Evolutionary conservation across 345 rosid genomes (phyloP), one percentile per base, ranked within the genome.

Genomic region (Arabidopsis thaliana): DNA sequence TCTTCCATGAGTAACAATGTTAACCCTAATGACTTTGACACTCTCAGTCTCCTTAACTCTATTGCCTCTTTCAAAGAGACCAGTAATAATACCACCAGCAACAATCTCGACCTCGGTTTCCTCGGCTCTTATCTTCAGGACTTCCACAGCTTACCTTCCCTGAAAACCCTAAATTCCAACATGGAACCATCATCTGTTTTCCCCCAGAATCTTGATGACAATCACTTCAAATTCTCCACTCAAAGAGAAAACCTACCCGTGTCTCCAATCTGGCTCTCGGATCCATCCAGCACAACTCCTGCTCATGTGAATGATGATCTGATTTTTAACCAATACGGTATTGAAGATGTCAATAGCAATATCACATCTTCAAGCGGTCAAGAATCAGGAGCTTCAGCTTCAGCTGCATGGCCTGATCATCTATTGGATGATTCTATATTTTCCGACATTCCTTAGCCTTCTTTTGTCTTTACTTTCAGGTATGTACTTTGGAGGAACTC

Each of bases 351-450:
- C 60, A 74, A 67, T 20, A 73, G 78, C 65, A 73, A 67, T 52
- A 51, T 44, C 20, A 78, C 69, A 7, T 36, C 65, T 34, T 78
- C 81, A 37, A 78, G 74, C 65, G 23, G 53, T 45, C 78, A 73
- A 72, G 82, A 73, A 32, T 72, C 78, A 16, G 81, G 44, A 65
- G 77, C 60, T 70, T 60, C 77, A 25, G 81, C 62, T 49, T 65
- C 81, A 59, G 72, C 73, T 38, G 68, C 73, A 46, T 78, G 82
- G 82, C 78, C 82, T 73, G 78, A 78, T 52, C 78, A 66, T 68
- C 71, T 72, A 37, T 55, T 78, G 59, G 78, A 78, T 62, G 78
- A 78, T 11, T 66, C 78, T 32, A 42, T 78, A 61, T 72, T 73
- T 59, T 67, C 59, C 13, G 71, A 78, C 45, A 67, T 78, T 45